Percentiles rank a stretch among this genome's conserved stretches.
phyloP scores from a whole-genome alignment of 2,329 filamentous ascomycete genomes.

The Hymenoscyphus salicellus region DNA sequence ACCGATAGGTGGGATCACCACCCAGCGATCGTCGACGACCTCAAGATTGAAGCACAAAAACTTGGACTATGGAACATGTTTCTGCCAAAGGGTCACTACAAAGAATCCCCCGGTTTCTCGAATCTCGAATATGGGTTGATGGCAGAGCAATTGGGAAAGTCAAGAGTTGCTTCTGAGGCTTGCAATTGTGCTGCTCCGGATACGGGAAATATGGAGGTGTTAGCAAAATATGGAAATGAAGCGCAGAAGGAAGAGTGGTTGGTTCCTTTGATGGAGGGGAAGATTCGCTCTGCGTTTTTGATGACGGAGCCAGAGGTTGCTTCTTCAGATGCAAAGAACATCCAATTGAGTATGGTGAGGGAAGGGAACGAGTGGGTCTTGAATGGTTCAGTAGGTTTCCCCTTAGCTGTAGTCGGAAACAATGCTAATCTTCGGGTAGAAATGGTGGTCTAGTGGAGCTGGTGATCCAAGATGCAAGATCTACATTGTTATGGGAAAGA shows the following conservation, averaged over 20 bases:
- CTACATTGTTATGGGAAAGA: constrained; percentile 97
- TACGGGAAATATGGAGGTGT: constrained; percentile 92
- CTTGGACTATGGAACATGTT: constrained; percentile 99
- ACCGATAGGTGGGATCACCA: constrained; percentile 75
- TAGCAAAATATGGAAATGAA: constrained; percentile 86
- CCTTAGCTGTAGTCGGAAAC: neutral
- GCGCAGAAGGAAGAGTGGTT: constrained; percentile 84
- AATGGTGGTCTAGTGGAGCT: constrained; percentile 99
- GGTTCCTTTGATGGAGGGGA: constrained; percentile 73
- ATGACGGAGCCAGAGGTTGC: constrained; percentile 93
- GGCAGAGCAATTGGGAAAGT: constrained; percentile 93
- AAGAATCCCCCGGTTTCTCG: constrained; percentile 87
- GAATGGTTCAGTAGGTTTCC: constrained; percentile 70
- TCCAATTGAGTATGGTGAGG: constrained; percentile 74
- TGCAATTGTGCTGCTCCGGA: constrained; percentile 89
- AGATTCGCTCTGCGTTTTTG: constrained; percentile 85
- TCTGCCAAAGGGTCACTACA: constrained; percentile 90
- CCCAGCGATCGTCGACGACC: constrained; percentile 78
- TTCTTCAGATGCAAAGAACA: constrained; percentile 89
- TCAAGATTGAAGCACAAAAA: constrained; percentile 78
- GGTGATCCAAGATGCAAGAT: constrained; percentile 89
- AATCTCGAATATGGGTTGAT: constrained; percentile 98
- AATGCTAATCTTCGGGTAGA: constrained; percentile 50
- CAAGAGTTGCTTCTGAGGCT: constrained; percentile 76
- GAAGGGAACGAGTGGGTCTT: constrained; percentile 88